Conservation (phyloP, 2,329 filamentous ascomycete genomes). For the Fusarium sp. region DNA sequence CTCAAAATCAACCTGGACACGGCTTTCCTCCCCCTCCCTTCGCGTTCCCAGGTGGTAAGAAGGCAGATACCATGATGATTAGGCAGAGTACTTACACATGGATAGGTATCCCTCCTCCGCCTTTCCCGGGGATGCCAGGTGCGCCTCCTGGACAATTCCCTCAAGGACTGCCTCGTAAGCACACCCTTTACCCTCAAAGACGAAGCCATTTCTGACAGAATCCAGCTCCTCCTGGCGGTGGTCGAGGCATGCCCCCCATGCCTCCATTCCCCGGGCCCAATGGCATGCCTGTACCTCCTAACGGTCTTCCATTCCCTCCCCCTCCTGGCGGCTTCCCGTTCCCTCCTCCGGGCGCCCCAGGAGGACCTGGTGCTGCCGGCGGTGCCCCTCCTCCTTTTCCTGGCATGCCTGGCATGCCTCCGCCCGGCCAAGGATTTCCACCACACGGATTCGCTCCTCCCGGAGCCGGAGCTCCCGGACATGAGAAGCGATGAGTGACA, state of each 20-base stretch:
- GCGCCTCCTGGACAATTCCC: constrained; percentile 51
- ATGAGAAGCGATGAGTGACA: constrained; percentile 49
- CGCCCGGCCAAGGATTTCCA: constrained; percentile 55
- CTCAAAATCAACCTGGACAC: constrained; percentile 69
- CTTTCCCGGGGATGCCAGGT: constrained; percentile 62
- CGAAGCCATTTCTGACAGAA: constrained; percentile 13
- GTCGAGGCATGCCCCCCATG: constrained; percentile 58
- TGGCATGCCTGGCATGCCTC: constrained; percentile 49
- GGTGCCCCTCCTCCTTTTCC: constrained; percentile 43
- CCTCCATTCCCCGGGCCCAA: constrained; percentile 53
- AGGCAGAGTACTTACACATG: constrained; percentile 37
- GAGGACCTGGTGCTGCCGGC: constrained; percentile 40
- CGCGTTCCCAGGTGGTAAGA: constrained; percentile 66
- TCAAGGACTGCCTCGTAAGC: constrained; percentile 63
- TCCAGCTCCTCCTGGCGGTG: constrained; percentile 59
- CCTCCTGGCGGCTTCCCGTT: constrained; percentile 45
- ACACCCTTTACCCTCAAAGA: not conserved
- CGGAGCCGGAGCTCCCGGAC: constrained; percentile 49
- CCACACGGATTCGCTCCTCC: constrained; percentile 48
- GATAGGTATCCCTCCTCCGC: constrained; percentile 65
- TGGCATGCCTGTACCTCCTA: constrained; percentile 55
- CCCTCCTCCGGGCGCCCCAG: constrained; percentile 48
- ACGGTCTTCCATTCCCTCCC: constrained; percentile 49
- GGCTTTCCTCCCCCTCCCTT: constrained; percentile 63
- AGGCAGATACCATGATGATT: constrained; percentile 35